Conservation (phyloP, 2,329 filamentous ascomycete genomes). For the Cadophora luteo-olivacea region DNA sequence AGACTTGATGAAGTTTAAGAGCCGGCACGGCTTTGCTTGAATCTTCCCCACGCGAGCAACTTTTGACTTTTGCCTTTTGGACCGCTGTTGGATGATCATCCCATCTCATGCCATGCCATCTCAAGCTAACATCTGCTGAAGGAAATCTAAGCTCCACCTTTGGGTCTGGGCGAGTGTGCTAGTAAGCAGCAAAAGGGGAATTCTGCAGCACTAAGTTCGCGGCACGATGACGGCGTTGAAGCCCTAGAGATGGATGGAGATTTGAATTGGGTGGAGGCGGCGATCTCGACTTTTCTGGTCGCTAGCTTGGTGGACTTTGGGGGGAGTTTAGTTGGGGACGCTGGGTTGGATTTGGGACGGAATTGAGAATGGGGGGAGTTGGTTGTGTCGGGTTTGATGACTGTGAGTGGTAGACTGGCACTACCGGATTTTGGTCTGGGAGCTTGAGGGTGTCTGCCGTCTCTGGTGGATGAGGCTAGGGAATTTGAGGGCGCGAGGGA, state of each 20-base stretch:
- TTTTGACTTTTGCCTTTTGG: background rate
- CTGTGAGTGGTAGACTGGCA: slow-evolving; percentile 7
- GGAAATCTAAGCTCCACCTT: no score
- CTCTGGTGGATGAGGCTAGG: background rate
- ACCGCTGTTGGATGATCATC: no score
- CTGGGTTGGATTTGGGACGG: background rate
- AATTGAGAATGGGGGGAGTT: no score
- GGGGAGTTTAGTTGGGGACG: background rate
- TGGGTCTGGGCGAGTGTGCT: no score
- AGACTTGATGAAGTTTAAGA: background rate
- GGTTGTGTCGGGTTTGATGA: background rate
- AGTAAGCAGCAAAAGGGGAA: background rate
- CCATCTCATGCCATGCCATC: no score
- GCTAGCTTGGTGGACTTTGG: background rate
- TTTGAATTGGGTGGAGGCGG: background rate
- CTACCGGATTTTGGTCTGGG: background rate
- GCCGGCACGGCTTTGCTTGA: background rate
- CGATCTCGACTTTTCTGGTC: background rate
- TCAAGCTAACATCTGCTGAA: no score
- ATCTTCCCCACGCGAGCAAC: background rate
- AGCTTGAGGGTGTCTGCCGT: background rate
- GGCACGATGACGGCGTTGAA: background rate
- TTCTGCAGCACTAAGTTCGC: background rate
- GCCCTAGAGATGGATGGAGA: background rate
- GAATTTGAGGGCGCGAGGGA: background rate